These are phyloP conservation scores for Penicillium parvum DNA, from an alignment of 495 filamentous ascomycete species.

Conservation along the genomic window DNA sequence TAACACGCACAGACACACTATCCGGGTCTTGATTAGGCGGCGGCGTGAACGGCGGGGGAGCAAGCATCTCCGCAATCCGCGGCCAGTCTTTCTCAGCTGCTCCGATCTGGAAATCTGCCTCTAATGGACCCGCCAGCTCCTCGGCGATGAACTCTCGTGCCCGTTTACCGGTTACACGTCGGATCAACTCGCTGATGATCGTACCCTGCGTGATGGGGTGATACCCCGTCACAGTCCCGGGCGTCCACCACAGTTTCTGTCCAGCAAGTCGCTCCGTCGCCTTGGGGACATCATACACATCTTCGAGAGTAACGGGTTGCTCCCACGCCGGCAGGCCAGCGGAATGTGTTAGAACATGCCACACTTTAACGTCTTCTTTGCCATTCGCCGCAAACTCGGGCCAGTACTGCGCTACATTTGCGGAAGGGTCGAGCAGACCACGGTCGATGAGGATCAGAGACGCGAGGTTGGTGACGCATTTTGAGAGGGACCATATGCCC, in stretches of 20 bases:
- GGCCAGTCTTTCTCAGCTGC: conserved; percentile 17
- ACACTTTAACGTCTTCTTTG: conserved; percentile 21
- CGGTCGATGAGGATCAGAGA: conserved; percentile 23
- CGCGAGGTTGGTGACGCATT: conserved; percentile 25
- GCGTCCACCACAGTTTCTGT: conserved; percentile 29
- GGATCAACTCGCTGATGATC: conserved; percentile 25
- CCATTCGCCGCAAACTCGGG: conserved; percentile 28
- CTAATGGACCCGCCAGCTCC: conserved; percentile 19
- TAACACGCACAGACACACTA: background rate
- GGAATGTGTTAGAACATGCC: conserved; percentile 24
- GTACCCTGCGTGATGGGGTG: conserved; percentile 25
- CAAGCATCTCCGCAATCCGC: conserved; percentile 7
- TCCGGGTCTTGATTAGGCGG: conserved; percentile 1
- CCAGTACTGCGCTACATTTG: conserved; percentile 27
- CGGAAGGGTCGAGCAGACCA: conserved; percentile 19
- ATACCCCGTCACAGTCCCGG: conserved; percentile 26
- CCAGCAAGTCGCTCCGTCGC: conserved; percentile 20
- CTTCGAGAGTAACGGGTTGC: conserved; percentile 18
- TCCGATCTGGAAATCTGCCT: conserved; percentile 26
- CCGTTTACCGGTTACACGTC: conserved; percentile 17
- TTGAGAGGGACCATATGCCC: conserved; percentile 23
- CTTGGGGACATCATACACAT: conserved; percentile 15
- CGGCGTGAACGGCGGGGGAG: conserved; percentile 1
- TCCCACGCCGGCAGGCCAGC: conserved; percentile 22
- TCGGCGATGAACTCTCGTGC: conserved; percentile 27